Base-by-base conservation (phyloP, 2,329 filamentous ascomycete genomes). In the Hymenoscyphus fructigenus region DNA sequence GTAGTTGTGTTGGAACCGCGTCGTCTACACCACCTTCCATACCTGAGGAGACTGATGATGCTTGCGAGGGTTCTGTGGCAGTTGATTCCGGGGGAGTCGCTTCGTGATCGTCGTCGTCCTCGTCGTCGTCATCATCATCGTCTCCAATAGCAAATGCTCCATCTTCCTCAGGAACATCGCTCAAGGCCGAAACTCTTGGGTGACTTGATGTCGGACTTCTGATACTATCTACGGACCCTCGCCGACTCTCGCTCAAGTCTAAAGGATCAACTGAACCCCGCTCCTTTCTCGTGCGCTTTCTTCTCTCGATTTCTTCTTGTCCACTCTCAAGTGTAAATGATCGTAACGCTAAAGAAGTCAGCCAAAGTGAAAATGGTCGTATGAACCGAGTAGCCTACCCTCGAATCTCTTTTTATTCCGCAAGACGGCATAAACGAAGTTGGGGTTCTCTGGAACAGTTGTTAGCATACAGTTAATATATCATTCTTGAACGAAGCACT, bases 291-390 rank as follows among this genome's bases (percentile, higher is more conserved):
- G 85, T 84, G 67, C 90, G 86, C 66, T 88, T 89, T 67, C 91
- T 86, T 63, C 91, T 88, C 75, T 97, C 92, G 32, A 98, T 90
- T 75, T 98, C 94, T 76, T 94, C 90, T 73, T 95, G 91, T 0
- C 92, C 95, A 72, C 91, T 95, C 75, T 98, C 94, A 0, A 98
- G 82, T 0, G 94, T 98, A 72, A 98, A 96, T 15, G 89, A 87
- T 29, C 93, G 87, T 47, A 98, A 79, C 1, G 91, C 91, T 75
- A 60, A 1, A 1, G 17, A 17, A 56, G 23, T 56, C n/a, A 50
- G 44, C 23, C 7, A 23, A 53, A 3, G 47, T 10, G 2, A 26
- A 50, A 23, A 9, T 3, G 1, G 15, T 23, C 20, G 6, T 12
- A 10, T 28, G 5, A 20, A 5, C 7, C 17, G 3, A 10, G 15